A percentile compares a stretch with the other conserved stretches of the same genome.
phyloP scores from a whole-genome alignment of 306 rosid species.

The Rosa lucieae region DNA sequence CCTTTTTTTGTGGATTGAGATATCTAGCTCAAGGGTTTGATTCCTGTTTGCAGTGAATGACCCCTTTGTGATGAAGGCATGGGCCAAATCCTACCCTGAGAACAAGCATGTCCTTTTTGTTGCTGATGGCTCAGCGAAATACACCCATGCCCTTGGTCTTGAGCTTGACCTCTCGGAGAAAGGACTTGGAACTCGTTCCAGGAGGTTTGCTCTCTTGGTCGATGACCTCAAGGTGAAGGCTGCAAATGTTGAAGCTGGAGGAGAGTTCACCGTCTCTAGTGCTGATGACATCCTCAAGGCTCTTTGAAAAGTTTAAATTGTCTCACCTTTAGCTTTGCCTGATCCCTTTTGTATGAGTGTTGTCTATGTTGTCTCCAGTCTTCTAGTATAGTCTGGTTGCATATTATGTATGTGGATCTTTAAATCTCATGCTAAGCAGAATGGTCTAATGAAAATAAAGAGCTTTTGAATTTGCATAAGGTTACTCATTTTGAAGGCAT shows the following conservation, averaged over 20 bases:
- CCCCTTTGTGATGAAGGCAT: slow-evolving; percentile 87
- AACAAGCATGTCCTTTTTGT: slow-evolving; percentile 88
- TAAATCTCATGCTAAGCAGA: background rate
- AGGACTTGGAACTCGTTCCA: slow-evolving; percentile 77
- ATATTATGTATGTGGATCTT: background rate
- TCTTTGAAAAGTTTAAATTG: slow-evolving; percentile 39
- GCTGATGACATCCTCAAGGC: slow-evolving; percentile 92
- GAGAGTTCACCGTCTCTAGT: slow-evolving; percentile 82
- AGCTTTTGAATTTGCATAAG: background rate
- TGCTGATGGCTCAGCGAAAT: slow-evolving; percentile 89
- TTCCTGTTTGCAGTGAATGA: slow-evolving; percentile 64
- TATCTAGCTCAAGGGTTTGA: background rate
- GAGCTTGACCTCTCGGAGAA: slow-evolving; percentile 84
- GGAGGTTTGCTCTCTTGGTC: slow-evolving; percentile 78
- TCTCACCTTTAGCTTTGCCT: background rate
- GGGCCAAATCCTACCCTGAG: slow-evolving; percentile 81
- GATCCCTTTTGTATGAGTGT: background rate
- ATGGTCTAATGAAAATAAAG: slow-evolving; percentile 16
- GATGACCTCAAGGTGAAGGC: slow-evolving; percentile 85
- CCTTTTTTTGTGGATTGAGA: background rate
- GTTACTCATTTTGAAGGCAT: background rate
- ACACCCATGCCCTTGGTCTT: slow-evolving; percentile 73
- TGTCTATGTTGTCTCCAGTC: background rate
- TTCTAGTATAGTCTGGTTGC: background rate
- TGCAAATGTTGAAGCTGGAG: slow-evolving; percentile 75